Percentiles rank a stretch among this genome's conserved stretches.
Conservation (phyloP, 768 basidiomycete genomes). For the Leccinum variicolor region DNA sequence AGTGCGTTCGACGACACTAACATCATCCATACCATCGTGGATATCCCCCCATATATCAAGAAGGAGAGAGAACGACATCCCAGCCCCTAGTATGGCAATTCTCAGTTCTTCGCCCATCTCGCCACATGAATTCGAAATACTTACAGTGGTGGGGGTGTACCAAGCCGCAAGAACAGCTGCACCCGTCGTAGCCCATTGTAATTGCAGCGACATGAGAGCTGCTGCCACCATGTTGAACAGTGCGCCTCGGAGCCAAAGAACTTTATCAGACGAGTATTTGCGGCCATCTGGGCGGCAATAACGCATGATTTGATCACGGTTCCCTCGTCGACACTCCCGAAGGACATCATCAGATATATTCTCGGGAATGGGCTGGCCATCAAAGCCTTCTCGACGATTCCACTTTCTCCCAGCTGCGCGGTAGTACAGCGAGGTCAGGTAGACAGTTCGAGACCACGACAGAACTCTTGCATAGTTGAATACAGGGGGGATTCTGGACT, state of each 20-base stretch:
- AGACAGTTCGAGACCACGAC: conserved; percentile 18
- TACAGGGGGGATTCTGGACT: conserved; percentile 20
- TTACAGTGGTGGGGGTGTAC: conserved; percentile 30
- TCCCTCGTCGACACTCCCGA: conserved; percentile 16
- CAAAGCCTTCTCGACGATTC: neutral
- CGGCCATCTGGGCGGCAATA: conserved; percentile 12
- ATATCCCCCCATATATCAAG: conserved; percentile 26
- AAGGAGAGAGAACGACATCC: conserved; percentile 36
- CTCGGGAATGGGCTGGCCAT: neutral
- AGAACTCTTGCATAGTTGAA: conserved; percentile 25
- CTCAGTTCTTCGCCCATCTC: neutral
- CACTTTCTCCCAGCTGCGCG: conserved; percentile 13
- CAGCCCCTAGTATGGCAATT: conserved; percentile 14
- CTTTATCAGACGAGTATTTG: neutral
- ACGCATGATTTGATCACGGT: conserved; percentile 9
- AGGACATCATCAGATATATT: conserved; percentile 1
- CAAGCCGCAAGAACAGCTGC: neutral
- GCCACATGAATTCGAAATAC: neutral
- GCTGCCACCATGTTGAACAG: conserved; percentile 28
- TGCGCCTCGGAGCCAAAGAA: conserved; percentile 21
- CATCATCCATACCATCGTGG: conserved; percentile 29
- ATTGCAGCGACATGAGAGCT: conserved; percentile 23
- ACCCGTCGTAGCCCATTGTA: conserved; percentile 33
- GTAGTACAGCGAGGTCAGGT: conserved; percentile 15
- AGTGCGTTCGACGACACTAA: conserved; percentile 29